Percentiles rank a stretch among this genome's conserved stretches.
phyloP scores from a whole-genome alignment of 2,329 filamentous ascomycete species.

The Aspergillus viridinutans region DNA sequence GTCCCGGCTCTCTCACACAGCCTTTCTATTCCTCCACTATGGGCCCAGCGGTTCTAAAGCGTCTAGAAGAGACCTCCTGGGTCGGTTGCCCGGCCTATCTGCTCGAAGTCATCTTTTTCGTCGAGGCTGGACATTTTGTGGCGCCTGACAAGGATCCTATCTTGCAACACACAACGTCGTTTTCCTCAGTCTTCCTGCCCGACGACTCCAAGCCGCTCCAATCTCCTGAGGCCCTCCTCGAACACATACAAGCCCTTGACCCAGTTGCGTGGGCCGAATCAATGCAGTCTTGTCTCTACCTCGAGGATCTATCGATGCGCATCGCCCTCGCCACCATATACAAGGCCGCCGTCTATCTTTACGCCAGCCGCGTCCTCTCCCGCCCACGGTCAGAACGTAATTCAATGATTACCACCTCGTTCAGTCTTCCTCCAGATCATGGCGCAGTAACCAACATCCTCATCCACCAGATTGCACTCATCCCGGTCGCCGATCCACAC shows the following conservation, averaged over 20 bases:
- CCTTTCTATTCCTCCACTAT: slow-evolving; percentile 37
- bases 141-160: slow-evolving; percentile 21
- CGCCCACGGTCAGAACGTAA: slow-evolving; percentile 20
- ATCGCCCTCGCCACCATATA: slow-evolving; percentile 45
- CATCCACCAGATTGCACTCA: slow-evolving; percentile 33
- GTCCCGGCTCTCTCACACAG: slow-evolving; percentile 35
- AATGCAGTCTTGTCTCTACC: slow-evolving; percentile 41
- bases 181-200: slow-evolving; percentile 24
- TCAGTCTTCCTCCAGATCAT: slow-evolving; percentile 29
- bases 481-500: slow-evolving; percentile 33
- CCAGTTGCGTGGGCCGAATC: slow-evolving; percentile 35
- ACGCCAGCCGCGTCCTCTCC: slow-evolving; percentile 37
- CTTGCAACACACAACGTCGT: slow-evolving; percentile 24
- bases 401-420: slow-evolving; percentile 18
- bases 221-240: slow-evolving; percentile 29
- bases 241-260: slow-evolving; percentile 38
- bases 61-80: slow-evolving; percentile 39
- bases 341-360: slow-evolving; percentile 39
- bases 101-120: slow-evolving; percentile 38
- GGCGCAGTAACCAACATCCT: slow-evolving; percentile 26
- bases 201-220: slow-evolving; percentile 25
- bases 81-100: slow-evolving; percentile 41
- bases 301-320: slow-evolving; percentile 44
- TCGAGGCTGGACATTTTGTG: slow-evolving; percentile 35
- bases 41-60: slow-evolving; percentile 33